These are phyloP conservation scores for Fusarium foetens DNA, from an alignment of 2,329 filamentous ascomycete species.

Conservation along the genomic window DNA sequence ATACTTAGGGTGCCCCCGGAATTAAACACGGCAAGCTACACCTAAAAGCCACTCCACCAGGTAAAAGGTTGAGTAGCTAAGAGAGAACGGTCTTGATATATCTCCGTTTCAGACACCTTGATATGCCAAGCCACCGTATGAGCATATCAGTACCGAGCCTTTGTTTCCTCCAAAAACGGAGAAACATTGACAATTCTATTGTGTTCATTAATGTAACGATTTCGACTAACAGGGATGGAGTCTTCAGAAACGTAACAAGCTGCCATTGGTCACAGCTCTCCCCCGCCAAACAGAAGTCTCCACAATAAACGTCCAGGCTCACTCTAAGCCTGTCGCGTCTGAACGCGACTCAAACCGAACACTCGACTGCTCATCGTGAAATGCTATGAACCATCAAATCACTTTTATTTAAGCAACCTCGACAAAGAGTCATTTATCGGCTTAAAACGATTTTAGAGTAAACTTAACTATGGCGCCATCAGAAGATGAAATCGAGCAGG, in stretches of 20 bases:
- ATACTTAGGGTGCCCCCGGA: background rate
- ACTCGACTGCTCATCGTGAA: slow-evolving; percentile 7
- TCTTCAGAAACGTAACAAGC: background rate
- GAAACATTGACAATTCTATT: background rate
- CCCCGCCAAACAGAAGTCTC: slow-evolving; percentile 23
- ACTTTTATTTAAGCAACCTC: background rate
- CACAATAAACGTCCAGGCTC: slow-evolving; percentile 26
- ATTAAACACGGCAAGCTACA: slow-evolving; percentile 22
- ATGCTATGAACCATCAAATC: background rate
- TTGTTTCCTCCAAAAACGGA: background rate
- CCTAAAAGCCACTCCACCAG: slow-evolving; percentile 23
- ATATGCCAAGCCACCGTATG: background rate
- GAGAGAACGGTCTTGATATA: background rate
- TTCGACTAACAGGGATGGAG: background rate
- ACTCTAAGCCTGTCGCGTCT: slow-evolving; percentile 28
- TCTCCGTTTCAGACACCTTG: background rate
- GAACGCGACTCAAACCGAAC: slow-evolving; percentile 33
- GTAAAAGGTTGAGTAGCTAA: background rate
- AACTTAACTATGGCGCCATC: slow-evolving; percentile 53
- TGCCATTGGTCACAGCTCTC: slow-evolving; percentile 36
- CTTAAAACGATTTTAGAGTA: background rate
- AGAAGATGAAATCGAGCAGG: slow-evolving; percentile 55
- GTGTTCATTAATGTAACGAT: background rate
- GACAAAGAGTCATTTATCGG: background rate
- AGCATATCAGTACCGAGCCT: background rate